phyloP scores from a whole-genome alignment of 805 yeast genomes.

The Candida arabinofermentans region DNA sequence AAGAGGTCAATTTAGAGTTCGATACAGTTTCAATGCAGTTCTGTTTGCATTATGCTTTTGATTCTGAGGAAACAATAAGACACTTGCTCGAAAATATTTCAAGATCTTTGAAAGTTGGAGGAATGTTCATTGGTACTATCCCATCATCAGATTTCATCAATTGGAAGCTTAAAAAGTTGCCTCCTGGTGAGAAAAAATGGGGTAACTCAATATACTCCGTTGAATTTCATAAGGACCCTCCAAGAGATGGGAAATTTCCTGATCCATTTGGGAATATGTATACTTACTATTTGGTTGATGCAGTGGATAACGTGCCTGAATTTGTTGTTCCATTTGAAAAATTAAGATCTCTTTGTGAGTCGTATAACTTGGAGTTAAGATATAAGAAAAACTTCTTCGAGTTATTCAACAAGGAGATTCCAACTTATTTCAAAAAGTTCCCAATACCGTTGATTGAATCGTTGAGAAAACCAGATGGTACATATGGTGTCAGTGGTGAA shows the following conservation, averaged over 20 bases:
- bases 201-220: constrained; percentile 85
- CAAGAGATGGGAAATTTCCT: constrained; percentile 67
- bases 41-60: constrained; percentile 93
- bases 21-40: constrained; percentile 90
- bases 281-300: constrained; percentile 79
- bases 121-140: constrained; percentile 87
- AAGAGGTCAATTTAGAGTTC: constrained; percentile 71
- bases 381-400: constrained; percentile 76
- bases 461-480: constrained; percentile 72
- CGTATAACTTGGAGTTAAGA: constrained; percentile 69
- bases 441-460: constrained; percentile 60
- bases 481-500: constrained; percentile 81
- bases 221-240: constrained; percentile 73
- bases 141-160: constrained; percentile 86
- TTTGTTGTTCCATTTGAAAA: constrained; percentile 93
- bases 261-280: constrained; percentile 83
- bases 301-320: constrained; percentile 95
- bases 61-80: constrained; percentile 74
- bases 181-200: constrained; percentile 56
- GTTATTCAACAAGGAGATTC: constrained; percentile 76
- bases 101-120: constrained; percentile 73
- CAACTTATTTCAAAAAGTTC: constrained; percentile 53
- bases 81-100: constrained; percentile 71
- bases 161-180: constrained; percentile 54
- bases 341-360: constrained; percentile 78